Evolutionary conservation across 139 green algal genomes (phyloP).

Genomic region (Edaphochlamys debaryana): DNA sequence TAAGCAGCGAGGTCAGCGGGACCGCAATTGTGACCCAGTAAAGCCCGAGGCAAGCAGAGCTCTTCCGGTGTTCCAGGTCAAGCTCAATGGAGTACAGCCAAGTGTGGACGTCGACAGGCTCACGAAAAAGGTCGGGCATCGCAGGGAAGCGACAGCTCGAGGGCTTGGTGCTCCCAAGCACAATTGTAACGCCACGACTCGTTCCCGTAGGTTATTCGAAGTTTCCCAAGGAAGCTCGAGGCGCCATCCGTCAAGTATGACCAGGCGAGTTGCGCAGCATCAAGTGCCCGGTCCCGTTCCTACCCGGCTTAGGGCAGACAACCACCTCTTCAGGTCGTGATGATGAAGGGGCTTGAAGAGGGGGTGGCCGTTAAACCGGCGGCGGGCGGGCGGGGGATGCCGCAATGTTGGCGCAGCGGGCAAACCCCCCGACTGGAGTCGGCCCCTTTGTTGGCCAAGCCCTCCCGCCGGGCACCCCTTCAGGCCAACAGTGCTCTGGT

Average conservation of each 20-base stretch:
- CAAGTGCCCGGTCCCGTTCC: no score
- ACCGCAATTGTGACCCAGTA: not conserved
- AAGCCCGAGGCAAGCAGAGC: not conserved
- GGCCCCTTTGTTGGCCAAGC: not conserved
- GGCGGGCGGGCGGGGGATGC: not conserved
- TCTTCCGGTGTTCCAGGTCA: conserved; percentile 33
- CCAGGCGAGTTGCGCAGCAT: conserved; percentile 42
- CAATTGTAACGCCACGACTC: not conserved
- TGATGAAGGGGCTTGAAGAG: no score
- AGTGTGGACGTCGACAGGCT: conserved; percentile 48
- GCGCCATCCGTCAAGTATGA: conserved; percentile 50
- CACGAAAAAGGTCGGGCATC: conserved; percentile 41
- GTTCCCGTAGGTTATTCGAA: conserved; percentile 50
- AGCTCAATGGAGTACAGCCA: conserved; percentile 22
- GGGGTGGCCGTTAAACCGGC: no score
- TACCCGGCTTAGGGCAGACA: no score
- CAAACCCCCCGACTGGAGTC: not conserved
- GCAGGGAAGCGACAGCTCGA: not conserved
- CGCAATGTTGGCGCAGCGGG: no score
- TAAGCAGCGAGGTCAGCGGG: conserved; percentile 11
- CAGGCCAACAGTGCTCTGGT: no score
- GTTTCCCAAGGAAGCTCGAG: conserved; percentile 52
- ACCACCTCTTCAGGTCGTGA: no score
- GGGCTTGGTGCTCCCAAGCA: no score
- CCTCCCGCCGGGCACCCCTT: no score